Evolutionary conservation across 2,329 filamentous ascomycete genomes (phyloP).

Genomic region (Phialocephala sp.): DNA sequence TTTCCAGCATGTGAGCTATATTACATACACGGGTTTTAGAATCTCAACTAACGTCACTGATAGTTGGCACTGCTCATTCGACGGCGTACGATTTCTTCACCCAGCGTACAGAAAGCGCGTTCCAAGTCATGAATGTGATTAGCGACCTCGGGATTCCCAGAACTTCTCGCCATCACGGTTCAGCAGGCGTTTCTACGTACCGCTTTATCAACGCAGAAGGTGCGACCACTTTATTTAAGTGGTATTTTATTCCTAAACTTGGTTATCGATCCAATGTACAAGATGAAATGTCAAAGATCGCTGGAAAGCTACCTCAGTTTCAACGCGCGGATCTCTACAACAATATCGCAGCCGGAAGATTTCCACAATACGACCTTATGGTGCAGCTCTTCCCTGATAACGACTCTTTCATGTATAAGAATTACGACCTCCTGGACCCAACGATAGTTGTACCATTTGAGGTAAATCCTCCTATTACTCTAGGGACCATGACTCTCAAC

Average conservation of each 20-base stretch:
- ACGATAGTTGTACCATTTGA: background rate
- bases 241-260: slow-evolving; percentile 6
- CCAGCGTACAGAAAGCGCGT: slow-evolving; percentile 1
- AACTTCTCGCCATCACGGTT: slow-evolving; percentile 1
- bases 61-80: slow-evolving; percentile 4
- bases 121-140: slow-evolving; percentile 2
- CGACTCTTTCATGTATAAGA: slow-evolving; percentile 2
- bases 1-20: background rate
- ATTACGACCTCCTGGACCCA: slow-evolving; percentile 1
- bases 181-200: slow-evolving; percentile 5
- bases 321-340: slow-evolving; percentile 3
- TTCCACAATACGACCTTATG: background rate
- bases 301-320: slow-evolving; percentile 7
- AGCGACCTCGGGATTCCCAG: slow-evolving; percentile 3
- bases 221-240: slow-evolving; percentile 8
- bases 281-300: slow-evolving; percentile 4
- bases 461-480: background rate
- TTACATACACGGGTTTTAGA: background rate
- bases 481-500: background rate
- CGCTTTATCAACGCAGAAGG: slow-evolving; percentile 6
- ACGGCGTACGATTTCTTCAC: slow-evolving; percentile 1
- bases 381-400: slow-evolving; percentile 5
- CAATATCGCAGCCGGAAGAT: background rate
- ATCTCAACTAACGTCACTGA: background rate
- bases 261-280: slow-evolving; percentile 1